These are phyloP conservation scores for Monilinia aucupariae DNA, from an alignment of 2,329 filamentous ascomycete genomes.

Conservation along the genomic window DNA sequence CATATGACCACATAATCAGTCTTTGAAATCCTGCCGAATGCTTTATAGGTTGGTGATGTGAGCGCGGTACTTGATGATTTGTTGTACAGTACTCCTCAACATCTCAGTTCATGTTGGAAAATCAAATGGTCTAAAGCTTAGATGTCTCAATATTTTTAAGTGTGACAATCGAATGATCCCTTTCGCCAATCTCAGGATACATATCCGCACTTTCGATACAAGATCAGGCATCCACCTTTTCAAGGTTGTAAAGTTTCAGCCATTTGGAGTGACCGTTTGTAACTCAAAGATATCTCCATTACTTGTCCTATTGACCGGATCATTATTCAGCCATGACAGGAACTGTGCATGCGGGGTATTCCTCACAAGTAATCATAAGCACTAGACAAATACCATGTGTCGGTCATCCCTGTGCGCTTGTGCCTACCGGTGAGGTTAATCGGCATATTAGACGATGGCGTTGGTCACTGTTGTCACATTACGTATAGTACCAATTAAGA, in stretches of 20 bases:
- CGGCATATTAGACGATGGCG: neutral
- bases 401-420: neutral
- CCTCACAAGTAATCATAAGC: neutral
- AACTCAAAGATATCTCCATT: neutral
- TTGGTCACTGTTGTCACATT: neutral
- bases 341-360: neutral
- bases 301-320: neutral
- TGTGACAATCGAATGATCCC: too few relatives aligned
- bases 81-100: neutral
- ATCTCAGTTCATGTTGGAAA: too few relatives aligned
- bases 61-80: neutral
- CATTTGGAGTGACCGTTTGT: neutral
- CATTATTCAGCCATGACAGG: neutral
- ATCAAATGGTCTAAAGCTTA: too few relatives aligned
- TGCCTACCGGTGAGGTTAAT: neutral
- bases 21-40: neutral
- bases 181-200: neutral
- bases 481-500: slow-evolving; percentile 2
- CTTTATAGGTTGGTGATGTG: neutral
- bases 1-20: neutral
- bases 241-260: neutral
- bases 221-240: neutral
- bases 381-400: neutral
- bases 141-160: too few relatives aligned
- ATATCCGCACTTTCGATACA: neutral